Evolutionary conservation across 2,329 filamentous ascomycete genomes (phyloP), one percentile per base, ranked within the genome.

Genomic region (Ophiostoma sp.): DNA sequence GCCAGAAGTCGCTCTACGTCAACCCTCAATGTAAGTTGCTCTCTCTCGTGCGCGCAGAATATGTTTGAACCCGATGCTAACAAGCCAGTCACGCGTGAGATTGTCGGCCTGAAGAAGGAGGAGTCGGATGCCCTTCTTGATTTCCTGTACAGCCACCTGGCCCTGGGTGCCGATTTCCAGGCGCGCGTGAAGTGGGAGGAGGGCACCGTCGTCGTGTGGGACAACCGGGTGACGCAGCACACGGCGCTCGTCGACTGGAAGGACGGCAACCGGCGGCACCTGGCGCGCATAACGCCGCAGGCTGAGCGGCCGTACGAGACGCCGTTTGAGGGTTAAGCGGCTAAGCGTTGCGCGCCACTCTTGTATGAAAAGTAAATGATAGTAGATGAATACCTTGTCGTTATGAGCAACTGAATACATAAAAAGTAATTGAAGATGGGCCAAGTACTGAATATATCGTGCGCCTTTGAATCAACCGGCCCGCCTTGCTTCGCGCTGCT

Each of bases 181-280:
- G 83, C 83, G 5, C 84, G 90, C 38, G 83, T 96, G 65, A 90
- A 89, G 76, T 96, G 92, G 92, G 87, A 87, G 73, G 82, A 86
- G 60, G 85, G 86, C n/a, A 94, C 90, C 0, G 91, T 96, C 0
- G 90, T 95, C 1, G 87, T 94, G 0, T 96, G 91, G 91, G 92
- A 95, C 76, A 95, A 94, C 79, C 83, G 91, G 44, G 86, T 93
- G 0, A 93, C 90, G 9, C 84, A 87, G 73, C 92, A 96, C 77
- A 89, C 89, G 6, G 92, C 92, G 1, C 80, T 94, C 52, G 81
- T 94, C 3, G 92, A 96, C 76, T 96, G 92, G 92, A 86, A 89
- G 73, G 86, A 86, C 75, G 91, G 91, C 3, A 87, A 91, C 77
- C 82, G 92, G 69, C 84, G 92, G 66, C 92, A 96, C 79, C 78